Conservation (phyloP, 371 early-diverging fungal genomes). For the Lichtheimia hyalospora region DNA sequence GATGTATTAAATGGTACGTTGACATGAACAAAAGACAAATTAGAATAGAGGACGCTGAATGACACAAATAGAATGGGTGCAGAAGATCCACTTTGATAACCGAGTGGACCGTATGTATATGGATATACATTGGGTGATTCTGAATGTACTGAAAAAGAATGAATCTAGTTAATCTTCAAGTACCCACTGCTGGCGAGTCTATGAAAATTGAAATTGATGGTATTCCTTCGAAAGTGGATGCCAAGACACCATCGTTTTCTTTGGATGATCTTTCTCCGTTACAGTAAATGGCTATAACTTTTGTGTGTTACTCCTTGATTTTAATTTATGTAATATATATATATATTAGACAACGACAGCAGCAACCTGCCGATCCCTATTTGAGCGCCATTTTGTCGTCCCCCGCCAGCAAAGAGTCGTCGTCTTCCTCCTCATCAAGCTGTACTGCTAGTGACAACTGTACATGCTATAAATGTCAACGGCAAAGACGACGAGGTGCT, state of each 20-base stretch:
- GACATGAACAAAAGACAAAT: background rate
- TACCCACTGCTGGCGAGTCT: constrained; percentile 31
- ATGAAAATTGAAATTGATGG: constrained; percentile 35
- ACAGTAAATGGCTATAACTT: background rate
- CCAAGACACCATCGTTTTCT: background rate
- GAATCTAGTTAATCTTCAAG: constrained; percentile 29
- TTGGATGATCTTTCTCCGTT: background rate
- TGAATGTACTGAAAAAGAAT: background rate
- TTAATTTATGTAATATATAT: background rate
- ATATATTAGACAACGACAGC: background rate
- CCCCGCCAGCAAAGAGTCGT: constrained; percentile 4
- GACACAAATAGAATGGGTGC: constrained; percentile 30
- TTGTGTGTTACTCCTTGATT: background rate
- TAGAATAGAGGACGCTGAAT: background rate
- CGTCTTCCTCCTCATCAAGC: background rate
- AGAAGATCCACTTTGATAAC: constrained; percentile 38
- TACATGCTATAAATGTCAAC: constrained; percentile 46
- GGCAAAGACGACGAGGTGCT: constrained; percentile 39
- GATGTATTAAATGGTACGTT: constrained; percentile 4
- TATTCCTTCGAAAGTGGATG: constrained; percentile 9
- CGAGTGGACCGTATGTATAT: constrained; percentile 33
- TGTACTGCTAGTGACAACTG: constrained; percentile 18
- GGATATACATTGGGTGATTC: background rate
- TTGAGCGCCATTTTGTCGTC: constrained; percentile 23
- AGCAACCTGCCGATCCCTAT: constrained; percentile 16